Evolutionary conservation across 2,329 filamentous ascomycete genomes (phyloP), one percentile per base, ranked within the genome.

Genomic region (Xylariaceae sp.): DNA sequence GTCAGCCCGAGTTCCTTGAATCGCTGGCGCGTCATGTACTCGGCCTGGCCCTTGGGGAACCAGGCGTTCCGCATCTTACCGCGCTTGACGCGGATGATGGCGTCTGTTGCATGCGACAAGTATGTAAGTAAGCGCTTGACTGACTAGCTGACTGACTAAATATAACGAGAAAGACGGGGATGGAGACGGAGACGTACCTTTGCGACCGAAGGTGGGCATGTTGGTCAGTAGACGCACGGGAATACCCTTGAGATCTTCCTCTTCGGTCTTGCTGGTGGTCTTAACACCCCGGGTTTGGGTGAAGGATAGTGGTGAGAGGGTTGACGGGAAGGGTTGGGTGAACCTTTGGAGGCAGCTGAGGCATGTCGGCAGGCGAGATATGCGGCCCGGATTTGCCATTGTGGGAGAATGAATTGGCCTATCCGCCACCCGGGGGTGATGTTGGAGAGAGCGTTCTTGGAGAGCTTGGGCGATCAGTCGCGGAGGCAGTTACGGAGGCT

Each of bases 221-320:
- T 79, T 73, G 51, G 71, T 58, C 7, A 79, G 67, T 57, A 79
- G 68, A 20, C 77, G 75, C 64, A 79, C 77, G 19, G 77, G 69
- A 12, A 78, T 75, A 56, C 76, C 76, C 56, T 73, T 67, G 21
- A 70, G 65, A 54, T 77, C 73, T 47, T 70, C 68, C 41, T 71
- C 67, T 51, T 72, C 70, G 54, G 70, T 66, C 46, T 69, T 67
- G n/a, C n/a, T n/a, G 47, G 66, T 73, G 59, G 71, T 71, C 66
- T 70, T 76, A 32, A 70, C n/a, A n/a, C n/a, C 68, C 52, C 76
- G 76, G 46, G 69, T 65, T 62, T 75, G 73, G 47, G 62, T 66
- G 21, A 68, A 56, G 40, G 66, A 56, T 26, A 67, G 53, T 41
- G 67, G 57, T 55, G 65, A 62, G 45, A 65, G 42, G 42, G 53